Conservation (phyloP, 225 moss, liverwort and hornwort species). For the Thuidium tamariscinum region DNA sequence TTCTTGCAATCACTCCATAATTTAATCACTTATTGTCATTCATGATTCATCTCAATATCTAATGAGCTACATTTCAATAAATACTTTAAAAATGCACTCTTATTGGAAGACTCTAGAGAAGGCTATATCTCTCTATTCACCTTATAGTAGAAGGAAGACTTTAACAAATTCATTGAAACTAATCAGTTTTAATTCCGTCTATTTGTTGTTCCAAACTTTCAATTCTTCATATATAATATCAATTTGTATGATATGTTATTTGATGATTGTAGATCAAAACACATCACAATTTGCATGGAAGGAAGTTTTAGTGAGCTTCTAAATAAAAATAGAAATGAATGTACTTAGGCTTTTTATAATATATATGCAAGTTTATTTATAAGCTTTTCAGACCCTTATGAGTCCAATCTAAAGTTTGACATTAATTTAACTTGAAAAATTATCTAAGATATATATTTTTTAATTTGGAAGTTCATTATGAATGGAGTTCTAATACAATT, state of each 20-base stretch:
- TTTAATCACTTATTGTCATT: not conserved
- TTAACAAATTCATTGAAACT: not conserved
- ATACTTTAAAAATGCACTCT: not conserved
- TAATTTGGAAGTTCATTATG: too few relatives aligned
- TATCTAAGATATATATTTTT: too few relatives aligned
- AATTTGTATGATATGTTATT: not conserved
- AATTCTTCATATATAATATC: accelerated
- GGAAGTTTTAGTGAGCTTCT: not conserved
- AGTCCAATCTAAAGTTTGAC: not conserved
- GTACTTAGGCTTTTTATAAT: accelerated
- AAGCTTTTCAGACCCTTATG: too few relatives aligned
- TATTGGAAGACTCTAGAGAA: not conserved
- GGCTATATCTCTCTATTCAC: not conserved
- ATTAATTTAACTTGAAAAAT: not conserved
- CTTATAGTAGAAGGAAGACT: accelerated
- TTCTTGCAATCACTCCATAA: too few relatives aligned
- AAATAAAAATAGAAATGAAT: not conserved
- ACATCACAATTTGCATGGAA: accelerated
- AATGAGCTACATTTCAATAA: not conserved
- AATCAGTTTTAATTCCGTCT: accelerated
- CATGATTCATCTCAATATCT: not conserved
- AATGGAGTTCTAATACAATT: too few relatives aligned
- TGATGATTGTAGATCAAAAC: not conserved
- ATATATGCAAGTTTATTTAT: not conserved
- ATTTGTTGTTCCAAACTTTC: not conserved